Evolutionary conservation across 371 early-diverging fungal genomes (phyloP).

Genomic region (Lichtheimia ramosa): DNA sequence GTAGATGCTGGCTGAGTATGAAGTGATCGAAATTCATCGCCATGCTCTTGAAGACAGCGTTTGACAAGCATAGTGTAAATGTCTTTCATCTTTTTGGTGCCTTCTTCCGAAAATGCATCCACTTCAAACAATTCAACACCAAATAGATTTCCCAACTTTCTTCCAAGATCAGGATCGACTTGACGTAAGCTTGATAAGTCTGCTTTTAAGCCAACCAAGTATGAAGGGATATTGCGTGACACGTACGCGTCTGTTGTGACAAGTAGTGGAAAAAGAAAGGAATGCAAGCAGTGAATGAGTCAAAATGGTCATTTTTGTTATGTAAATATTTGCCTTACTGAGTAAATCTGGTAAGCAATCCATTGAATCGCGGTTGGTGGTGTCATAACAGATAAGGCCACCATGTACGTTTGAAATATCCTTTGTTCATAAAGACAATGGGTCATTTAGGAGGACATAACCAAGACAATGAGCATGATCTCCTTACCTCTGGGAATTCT

Average conservation of each 20-base stretch:
- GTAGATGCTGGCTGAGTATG: background rate
- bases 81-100: conserved; percentile 25
- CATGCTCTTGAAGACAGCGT: conserved; percentile 14
- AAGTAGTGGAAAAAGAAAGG: conserved; percentile 1
- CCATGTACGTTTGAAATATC: conserved; percentile 27
- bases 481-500: conserved; percentile 26
- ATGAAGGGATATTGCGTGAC: conserved; percentile 33
- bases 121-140: conserved; percentile 23
- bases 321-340: conserved; percentile 27
- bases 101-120: conserved; percentile 30
- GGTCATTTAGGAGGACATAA: background rate
- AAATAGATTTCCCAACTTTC: conserved; percentile 25
- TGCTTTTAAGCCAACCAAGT: conserved; percentile 35
- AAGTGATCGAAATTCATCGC: conserved; percentile 9
- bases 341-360: conserved; percentile 38
- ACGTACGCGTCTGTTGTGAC: conserved; percentile 21
- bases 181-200: conserved; percentile 22
- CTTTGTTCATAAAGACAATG: conserved; percentile 8
- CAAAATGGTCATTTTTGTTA: conserved; percentile 7
- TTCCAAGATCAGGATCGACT: conserved; percentile 24
- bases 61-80: conserved; percentile 18
- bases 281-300: conserved; percentile 7
- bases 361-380: conserved; percentile 27
- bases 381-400: conserved; percentile 42
- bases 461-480: background rate